phyloP scores from a whole-genome alignment of 768 basidiomycete species.

The Rhizopogon vesiculosus region DNA sequence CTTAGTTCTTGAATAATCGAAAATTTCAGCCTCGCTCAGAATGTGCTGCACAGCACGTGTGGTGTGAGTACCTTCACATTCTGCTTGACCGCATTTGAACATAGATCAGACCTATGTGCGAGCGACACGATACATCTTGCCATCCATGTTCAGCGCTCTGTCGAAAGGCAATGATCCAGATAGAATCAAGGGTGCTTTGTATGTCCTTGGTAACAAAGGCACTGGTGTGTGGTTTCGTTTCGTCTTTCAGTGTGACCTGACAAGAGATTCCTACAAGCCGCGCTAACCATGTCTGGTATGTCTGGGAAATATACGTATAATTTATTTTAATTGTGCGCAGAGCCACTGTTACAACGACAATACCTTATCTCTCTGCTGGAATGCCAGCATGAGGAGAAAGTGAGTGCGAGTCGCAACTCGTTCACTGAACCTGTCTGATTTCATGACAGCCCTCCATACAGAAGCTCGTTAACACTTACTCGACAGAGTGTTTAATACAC shows the following conservation, averaged over 20 bases:
- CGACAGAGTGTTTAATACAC: conserved; percentile 55
- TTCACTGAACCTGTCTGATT: background rate
- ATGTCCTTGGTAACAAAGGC: conserved; percentile 71
- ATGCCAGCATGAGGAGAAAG: conserved; percentile 87
- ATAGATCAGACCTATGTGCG: conserved; percentile 57
- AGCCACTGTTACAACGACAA: conserved; percentile 48
- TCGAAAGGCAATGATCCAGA: conserved; percentile 81
- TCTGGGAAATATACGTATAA: conserved; percentile 4
- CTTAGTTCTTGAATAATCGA: conserved; percentile 2
- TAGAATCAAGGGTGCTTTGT: conserved; percentile 92
- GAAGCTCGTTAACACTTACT: conserved; percentile 54
- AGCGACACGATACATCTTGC: conserved; percentile 63
- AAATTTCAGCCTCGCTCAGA: conserved; percentile 57
- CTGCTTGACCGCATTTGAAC: conserved; percentile 7
- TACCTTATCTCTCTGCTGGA: conserved; percentile 64
- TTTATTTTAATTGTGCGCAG: conserved; percentile 29
- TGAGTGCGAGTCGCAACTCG: conserved; percentile 16
- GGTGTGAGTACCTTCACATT: conserved; percentile 40
- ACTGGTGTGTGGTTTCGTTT: conserved; percentile 40
- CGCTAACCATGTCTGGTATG: conserved; percentile 67
- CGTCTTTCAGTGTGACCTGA: background rate
- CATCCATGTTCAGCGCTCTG: conserved; percentile 56
- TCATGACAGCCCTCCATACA: conserved; percentile 65
- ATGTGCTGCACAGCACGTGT: conserved; percentile 57
- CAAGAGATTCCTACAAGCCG: conserved; percentile 33